Conservation (phyloP, 2,329 filamentous ascomycete genomes). For the Mollisia scopiformis region DNA sequence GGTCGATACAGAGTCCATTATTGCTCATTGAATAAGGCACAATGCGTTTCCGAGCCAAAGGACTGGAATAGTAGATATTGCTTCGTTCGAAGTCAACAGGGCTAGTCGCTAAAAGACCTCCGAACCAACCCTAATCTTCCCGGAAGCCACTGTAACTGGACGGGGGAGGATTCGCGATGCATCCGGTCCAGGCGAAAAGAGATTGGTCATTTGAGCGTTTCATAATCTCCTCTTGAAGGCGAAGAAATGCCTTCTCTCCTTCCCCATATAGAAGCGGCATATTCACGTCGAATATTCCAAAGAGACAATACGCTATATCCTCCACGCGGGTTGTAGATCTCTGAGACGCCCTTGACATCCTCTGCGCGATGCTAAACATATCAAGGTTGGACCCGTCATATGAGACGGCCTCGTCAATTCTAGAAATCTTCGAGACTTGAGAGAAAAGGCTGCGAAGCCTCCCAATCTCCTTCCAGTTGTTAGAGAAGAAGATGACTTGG, state of each 20-base stretch:
- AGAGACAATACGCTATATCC: not conserved
- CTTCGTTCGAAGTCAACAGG: too few relatives aligned
- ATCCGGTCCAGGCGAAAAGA: slow-evolving; percentile 2
- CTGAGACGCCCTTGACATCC: slow-evolving; percentile 1
- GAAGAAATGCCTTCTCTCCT: not conserved
- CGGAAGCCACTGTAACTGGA: too few relatives aligned
- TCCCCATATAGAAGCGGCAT: slow-evolving; percentile 1
- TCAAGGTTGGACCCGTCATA: not conserved
- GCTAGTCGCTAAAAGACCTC: too few relatives aligned
- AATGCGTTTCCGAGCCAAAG: too few relatives aligned
- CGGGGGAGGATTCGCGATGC: too few relatives aligned
- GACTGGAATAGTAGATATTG: too few relatives aligned
- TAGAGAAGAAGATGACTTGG: not conserved
- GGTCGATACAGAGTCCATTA: too few relatives aligned
- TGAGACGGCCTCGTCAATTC: not conserved
- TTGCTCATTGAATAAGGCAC: too few relatives aligned
- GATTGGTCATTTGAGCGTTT: not conserved
- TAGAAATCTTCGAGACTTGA: not conserved
- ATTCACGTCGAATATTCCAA: slow-evolving; percentile 2
- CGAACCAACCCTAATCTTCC: too few relatives aligned
- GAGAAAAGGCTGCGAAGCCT: not conserved
- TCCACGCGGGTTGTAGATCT: not conserved
- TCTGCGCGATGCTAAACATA: not conserved
- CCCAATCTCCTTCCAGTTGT: not conserved
- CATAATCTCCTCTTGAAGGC: slow-evolving; percentile 4